Evolutionary conservation across 202 grass and related monocot species (phyloP).

Genomic region (Cymbopogon flexuosus): DNA sequence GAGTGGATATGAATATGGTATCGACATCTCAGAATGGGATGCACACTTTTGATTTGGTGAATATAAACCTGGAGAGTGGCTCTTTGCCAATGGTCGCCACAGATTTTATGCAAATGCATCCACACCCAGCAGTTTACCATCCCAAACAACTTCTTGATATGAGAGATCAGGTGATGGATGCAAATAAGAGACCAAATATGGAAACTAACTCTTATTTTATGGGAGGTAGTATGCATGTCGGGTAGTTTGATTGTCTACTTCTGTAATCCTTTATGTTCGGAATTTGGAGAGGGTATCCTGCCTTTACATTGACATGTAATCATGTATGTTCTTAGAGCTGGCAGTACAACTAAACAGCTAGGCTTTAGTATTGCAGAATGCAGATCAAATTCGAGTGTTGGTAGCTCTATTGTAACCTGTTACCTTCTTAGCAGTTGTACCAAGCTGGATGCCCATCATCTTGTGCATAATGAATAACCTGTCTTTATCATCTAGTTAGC

Average conservation of each 20-base stretch:
- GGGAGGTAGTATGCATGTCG: slow-evolving; percentile 74
- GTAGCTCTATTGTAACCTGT: slow-evolving; percentile 41
- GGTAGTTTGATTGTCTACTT: slow-evolving; percentile 41
- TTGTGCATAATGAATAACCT: slow-evolving; percentile 19
- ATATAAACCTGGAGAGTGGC: slow-evolving; percentile 60
- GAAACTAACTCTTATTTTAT: slow-evolving; percentile 73
- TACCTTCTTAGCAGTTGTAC: slow-evolving; percentile 32
- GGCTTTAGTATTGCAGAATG: slow-evolving; percentile 36
- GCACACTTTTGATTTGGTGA: slow-evolving; percentile 64
- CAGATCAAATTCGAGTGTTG: slow-evolving; percentile 32
- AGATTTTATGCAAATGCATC: slow-evolving; percentile 84
- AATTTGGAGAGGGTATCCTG: neutral
- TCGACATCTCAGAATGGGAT: slow-evolving; percentile 48
- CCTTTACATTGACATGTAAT: slow-evolving; percentile 36
- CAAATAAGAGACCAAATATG: slow-evolving; percentile 75
- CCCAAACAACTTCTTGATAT: slow-evolving; percentile 50
- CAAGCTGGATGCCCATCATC: slow-evolving; percentile 26
- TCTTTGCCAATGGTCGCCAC: slow-evolving; percentile 61
- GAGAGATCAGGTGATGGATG: slow-evolving; percentile 58
- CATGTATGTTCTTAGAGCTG: slow-evolving; percentile 53
- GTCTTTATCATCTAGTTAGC: slow-evolving; percentile 11
- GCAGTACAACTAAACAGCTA: slow-evolving; percentile 39
- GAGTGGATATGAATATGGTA: slow-evolving; percentile 80
- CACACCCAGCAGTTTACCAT: slow-evolving; percentile 48
- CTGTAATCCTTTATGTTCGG: slow-evolving; percentile 36